Percentiles rank a stretch among this genome's conserved stretches.
phyloP scores from a whole-genome alignment of 257 asterid genomes.

The Gentiana dahurica region DNA sequence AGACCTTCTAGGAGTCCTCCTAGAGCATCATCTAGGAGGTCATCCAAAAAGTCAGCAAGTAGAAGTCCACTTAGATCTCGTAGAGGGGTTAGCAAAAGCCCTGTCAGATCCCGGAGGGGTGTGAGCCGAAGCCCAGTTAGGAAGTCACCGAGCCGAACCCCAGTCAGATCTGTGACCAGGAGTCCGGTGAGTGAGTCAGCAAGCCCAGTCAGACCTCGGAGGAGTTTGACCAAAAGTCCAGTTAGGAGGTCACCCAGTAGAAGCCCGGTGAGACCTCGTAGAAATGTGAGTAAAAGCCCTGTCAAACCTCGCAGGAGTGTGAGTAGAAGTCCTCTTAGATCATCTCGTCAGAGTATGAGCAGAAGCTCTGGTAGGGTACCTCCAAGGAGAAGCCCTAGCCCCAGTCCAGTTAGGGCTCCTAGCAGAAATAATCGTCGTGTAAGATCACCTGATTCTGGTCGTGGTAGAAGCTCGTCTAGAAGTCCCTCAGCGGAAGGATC shows the following conservation, averaged over 20 bases:
- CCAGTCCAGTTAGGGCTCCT: conserved; percentile 14
- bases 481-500: conserved; percentile 88
- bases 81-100: conserved; percentile 45
- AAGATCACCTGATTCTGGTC: conserved; percentile 61
- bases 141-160: conserved; percentile 24
- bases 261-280: conserved; percentile 48
- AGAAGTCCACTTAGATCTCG: conserved; percentile 53
- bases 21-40: conserved; percentile 41
- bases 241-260: conserved; percentile 51
- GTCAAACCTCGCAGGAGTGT: conserved; percentile 16
- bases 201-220: conserved; percentile 28
- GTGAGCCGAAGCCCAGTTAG: conserved; percentile 21
- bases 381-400: conserved; percentile 13
- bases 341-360: conserved; percentile 58
- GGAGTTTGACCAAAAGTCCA: conserved; percentile 45
- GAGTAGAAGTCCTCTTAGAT: conserved; percentile 43
- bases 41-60: conserved; percentile 41
- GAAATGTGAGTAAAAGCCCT: conserved; percentile 44
- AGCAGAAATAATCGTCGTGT: conserved; percentile 56
- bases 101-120: conserved; percentile 16
- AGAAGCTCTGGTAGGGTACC: conserved; percentile 76
- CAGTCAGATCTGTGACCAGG: conserved; percentile 25
- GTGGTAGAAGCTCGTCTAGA: conserved; percentile 77
- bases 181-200: conserved; percentile 42
- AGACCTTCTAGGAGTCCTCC: conserved; percentile 37